phyloP scores from a whole-genome alignment of 192 early-diverging fungal genomes.

The Lunasporangiospora selenospora region DNA sequence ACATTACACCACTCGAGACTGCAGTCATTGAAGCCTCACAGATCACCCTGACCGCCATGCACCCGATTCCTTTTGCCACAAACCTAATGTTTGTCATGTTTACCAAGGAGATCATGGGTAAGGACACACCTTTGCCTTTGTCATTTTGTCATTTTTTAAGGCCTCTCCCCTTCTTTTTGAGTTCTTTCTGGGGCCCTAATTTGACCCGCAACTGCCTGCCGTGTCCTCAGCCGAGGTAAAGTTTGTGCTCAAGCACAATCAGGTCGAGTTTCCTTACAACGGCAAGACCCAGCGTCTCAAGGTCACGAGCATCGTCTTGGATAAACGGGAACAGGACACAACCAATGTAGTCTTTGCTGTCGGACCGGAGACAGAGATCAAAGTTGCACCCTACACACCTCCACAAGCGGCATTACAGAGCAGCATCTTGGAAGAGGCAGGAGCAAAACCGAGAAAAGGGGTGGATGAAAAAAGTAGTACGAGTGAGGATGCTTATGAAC shows the following conservation, averaged over 20 bases:
- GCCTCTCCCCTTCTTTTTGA: not conserved
- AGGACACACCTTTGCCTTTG: not conserved
- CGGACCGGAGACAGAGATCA: constrained; percentile 42
- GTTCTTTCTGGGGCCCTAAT: not conserved
- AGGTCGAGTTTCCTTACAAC: constrained; percentile 63
- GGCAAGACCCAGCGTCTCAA: constrained; percentile 56
- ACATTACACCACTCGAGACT: constrained; percentile 27
- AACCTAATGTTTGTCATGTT: constrained; percentile 61
- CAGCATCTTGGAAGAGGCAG: constrained; percentile 6
- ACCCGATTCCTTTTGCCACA: constrained; percentile 37
- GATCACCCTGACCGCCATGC: constrained; percentile 51
- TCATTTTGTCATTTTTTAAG: constrained; percentile 1
- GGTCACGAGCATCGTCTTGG: constrained; percentile 32
- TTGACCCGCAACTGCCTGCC: not conserved
- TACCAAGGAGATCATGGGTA: constrained; percentile 70
- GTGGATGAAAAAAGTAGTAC: not conserved
- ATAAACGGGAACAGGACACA: constrained; percentile 11
- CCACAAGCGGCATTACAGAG: constrained; percentile 7
- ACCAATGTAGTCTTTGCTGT: constrained; percentile 36
- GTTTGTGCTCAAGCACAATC: constrained; percentile 56
- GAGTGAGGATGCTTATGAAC: constrained; percentile 49
- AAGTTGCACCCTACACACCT: constrained; percentile 35
- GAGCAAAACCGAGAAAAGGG: not conserved
- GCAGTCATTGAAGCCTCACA: constrained; percentile 44
- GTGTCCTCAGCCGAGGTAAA: constrained; percentile 61